Percentiles rank a stretch among this genome's conserved stretches.
Evolutionary conservation across 345 rosid genomes (phyloP).

Genomic region (Populus nigra): DNA sequence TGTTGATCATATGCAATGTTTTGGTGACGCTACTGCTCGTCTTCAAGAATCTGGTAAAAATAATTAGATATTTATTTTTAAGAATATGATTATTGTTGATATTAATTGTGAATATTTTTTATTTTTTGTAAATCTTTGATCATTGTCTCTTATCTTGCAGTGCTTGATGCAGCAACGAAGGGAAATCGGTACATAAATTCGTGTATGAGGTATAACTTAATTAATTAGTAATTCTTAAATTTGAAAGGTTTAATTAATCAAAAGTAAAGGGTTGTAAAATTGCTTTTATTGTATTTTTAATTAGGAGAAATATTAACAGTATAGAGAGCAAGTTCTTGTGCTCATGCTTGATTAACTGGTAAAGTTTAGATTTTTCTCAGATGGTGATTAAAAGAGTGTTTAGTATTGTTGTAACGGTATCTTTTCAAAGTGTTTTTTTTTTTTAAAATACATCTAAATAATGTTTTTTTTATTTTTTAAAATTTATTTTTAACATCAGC

Average conservation of each 20-base stretch:
- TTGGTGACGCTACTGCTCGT: constrained; percentile 73
- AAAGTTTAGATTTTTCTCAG: neutral
- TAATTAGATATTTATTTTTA: neutral
- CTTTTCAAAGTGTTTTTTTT: no score
- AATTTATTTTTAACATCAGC: no score
- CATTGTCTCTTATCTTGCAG: constrained; percentile 32
- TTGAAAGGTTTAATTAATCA: neutral
- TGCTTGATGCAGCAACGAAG: constrained; percentile 83
- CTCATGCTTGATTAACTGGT: no score
- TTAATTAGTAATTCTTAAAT: neutral
- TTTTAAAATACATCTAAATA: no score
- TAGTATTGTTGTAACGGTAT: no score
- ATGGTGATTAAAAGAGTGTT: neutral
- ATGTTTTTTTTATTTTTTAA: no score
- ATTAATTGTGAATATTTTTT: neutral
- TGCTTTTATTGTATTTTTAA: no score
- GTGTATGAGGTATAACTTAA: constrained; percentile 62
- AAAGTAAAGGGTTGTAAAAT: neutral
- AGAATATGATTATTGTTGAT: neutral
- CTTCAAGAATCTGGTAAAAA: constrained; percentile 72
- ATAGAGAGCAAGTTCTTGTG: neutral
- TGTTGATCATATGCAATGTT: constrained; percentile 80
- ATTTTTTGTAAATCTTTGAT: constrained; percentile 1
- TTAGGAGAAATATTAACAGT: neutral
- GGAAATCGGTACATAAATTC: constrained; percentile 92